These are phyloP conservation scores for Populus nigra DNA, from an alignment of 345 rosid genomes.

Conservation along the genomic window DNA sequence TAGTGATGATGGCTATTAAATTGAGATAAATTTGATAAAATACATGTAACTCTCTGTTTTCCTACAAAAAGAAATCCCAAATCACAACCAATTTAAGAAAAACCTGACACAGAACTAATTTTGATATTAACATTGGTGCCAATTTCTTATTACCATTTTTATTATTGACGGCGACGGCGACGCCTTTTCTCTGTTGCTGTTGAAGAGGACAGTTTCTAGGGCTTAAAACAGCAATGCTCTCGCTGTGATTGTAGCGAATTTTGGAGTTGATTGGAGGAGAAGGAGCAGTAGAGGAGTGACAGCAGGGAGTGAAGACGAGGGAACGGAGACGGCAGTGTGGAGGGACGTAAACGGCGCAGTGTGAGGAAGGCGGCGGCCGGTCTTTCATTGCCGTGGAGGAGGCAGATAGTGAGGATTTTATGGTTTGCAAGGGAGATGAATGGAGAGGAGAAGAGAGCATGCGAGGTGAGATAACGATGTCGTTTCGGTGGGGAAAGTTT, in stretches of 20 bases:
- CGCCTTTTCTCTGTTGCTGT: background rate
- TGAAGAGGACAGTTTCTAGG: conserved; percentile 20
- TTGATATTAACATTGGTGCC: background rate
- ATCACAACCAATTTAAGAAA: too few species aligned
- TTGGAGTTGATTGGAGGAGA: conserved; percentile 21
- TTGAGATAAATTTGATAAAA: too few species aligned
- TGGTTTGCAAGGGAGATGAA: conserved; percentile 18
- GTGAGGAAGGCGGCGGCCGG: conserved; percentile 55
- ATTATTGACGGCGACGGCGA: background rate
- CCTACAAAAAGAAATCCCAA: too few species aligned
- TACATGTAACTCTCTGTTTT: too few species aligned
- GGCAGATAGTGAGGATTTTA: conserved; percentile 23
- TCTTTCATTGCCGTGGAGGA: conserved; percentile 52
- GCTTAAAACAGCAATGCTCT: conserved; percentile 13
- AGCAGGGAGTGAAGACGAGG: conserved; percentile 30
- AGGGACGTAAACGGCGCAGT: conserved; percentile 61
- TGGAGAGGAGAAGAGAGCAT: conserved; percentile 26
- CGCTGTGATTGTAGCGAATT: conserved; percentile 13
- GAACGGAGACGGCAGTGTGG: conserved; percentile 75
- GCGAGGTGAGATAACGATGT: conserved; percentile 10
- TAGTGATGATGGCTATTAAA: too few species aligned
- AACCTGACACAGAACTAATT: conserved; percentile 14
- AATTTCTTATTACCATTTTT: background rate
- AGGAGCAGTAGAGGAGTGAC: conserved; percentile 19
- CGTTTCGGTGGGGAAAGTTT: background rate